A percentile compares a stretch with the other conserved stretches of the same genome.
These are phyloP conservation scores for Boletus reticulatus DNA, from an alignment of 768 basidiomycete genomes.

Conservation along the genomic window DNA sequence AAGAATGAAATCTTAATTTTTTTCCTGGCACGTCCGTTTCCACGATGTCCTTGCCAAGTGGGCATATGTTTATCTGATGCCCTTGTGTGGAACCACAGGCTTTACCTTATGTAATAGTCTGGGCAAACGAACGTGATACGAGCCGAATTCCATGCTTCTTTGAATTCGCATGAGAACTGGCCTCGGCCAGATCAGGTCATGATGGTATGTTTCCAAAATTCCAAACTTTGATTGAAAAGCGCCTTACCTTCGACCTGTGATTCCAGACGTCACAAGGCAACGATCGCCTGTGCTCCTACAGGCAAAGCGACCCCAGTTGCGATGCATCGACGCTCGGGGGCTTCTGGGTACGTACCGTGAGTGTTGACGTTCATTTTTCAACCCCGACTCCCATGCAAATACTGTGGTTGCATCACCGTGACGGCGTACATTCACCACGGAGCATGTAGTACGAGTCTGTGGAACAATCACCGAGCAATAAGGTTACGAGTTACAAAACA, in stretches of 20 bases:
- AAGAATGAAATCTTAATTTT: conserved; percentile 7
- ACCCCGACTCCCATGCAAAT: neutral
- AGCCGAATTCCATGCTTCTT: neutral
- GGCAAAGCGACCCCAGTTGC: conserved; percentile 7
- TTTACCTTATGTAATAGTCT: conserved; percentile 5
- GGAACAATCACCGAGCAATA: neutral
- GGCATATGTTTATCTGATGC: conserved; percentile 14
- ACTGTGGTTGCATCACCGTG: neutral
- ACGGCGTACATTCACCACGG: neutral
- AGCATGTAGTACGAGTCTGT: neutral
- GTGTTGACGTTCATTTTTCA: neutral
- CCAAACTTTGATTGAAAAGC: conserved; percentile 3
- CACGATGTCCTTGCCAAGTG: conserved; percentile 10
- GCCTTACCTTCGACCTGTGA: neutral
- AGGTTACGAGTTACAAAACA: neutral
- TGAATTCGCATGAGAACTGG: conserved; percentile 22
- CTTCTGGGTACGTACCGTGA: neutral
- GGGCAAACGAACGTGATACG: neutral
- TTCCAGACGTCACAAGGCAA: conserved; percentile 18
- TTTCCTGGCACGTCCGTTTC: neutral
- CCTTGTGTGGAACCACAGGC: neutral
- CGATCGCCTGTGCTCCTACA: conserved; percentile 1
- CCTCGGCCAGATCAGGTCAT: conserved; percentile 7
- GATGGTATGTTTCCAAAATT: conserved; percentile 5
- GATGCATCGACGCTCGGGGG: neutral